These are phyloP conservation scores for Cucurbita maxima DNA, from an alignment of 306 rosid species.

Conservation along the genomic window DNA sequence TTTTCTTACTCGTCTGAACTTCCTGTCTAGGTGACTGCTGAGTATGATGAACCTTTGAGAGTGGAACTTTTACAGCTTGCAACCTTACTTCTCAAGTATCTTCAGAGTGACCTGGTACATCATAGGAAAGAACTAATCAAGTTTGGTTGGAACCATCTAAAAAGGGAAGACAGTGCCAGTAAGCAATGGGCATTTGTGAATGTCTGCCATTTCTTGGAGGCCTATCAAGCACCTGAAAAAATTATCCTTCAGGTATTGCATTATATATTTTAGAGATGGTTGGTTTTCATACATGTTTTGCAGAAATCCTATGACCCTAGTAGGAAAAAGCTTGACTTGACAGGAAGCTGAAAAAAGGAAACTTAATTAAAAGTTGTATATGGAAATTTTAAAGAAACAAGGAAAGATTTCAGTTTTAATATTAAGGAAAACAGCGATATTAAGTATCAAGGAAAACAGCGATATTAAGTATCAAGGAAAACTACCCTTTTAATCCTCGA, in stretches of 20 bases:
- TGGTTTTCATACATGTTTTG: not conserved
- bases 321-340: no score
- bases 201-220: conserved; percentile 98
- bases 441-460: not conserved
- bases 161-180: conserved; percentile 98
- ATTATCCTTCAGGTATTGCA: conserved; percentile 79
- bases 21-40: conserved; percentile 80
- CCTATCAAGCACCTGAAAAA: conserved; percentile 98
- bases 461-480: not conserved
- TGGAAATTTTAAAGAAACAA: not conserved
- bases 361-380: not conserved
- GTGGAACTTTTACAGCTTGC: conserved; percentile 96
- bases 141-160: conserved; percentile 99
- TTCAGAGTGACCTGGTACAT: conserved; percentile 90
- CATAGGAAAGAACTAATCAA: conserved; percentile 94
- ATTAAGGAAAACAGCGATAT: not conserved
- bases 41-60: conserved; percentile 89
- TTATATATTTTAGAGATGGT: conserved; percentile 2
- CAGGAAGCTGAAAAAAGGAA: no score
- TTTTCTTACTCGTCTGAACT: conserved; percentile 11
- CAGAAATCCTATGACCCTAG: not conserved
- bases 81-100: conserved; percentile 92
- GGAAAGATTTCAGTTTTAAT: not conserved
- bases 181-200: conserved; percentile 99
- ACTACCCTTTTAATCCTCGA: not conserved